These are phyloP conservation scores for Purpureocillium lavendulum DNA, from an alignment of 2,329 filamentous ascomycete genomes.

Conservation along the genomic window DNA sequence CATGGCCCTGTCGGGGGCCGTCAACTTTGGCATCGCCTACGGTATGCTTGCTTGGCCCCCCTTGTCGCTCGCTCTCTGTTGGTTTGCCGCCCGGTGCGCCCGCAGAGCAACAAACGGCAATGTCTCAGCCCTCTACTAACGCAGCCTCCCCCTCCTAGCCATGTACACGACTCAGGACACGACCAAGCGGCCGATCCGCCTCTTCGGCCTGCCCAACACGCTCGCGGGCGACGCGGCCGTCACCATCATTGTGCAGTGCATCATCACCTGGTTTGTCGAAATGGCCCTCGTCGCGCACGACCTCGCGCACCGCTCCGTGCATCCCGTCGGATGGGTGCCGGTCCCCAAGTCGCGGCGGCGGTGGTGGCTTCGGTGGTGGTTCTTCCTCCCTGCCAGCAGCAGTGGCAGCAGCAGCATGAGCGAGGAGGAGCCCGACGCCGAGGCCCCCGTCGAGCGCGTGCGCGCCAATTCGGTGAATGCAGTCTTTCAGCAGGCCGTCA, in stretches of 20 bases:
- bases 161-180: constrained; percentile 36
- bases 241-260: constrained; percentile 41
- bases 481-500: constrained; percentile 19
- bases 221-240: constrained; percentile 39
- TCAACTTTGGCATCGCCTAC: constrained; percentile 45
- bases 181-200: constrained; percentile 28
- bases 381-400: constrained; percentile 22
- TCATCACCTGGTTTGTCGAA: constrained; percentile 44
- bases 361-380: constrained; percentile 31
- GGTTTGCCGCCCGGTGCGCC: too few species aligned
- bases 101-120: too few species aligned
- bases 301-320: constrained; percentile 32
- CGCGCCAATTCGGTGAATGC: too few species aligned
- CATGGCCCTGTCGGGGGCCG: constrained; percentile 36
- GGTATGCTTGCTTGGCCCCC: constrained; percentile 25
- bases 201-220: constrained; percentile 43
- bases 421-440: neutral
- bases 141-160: constrained; percentile 18
- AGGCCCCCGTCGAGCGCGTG: too few species aligned
- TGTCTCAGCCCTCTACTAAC: constrained; percentile 29
- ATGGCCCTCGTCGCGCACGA: constrained; percentile 38
- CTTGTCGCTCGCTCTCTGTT: too few species aligned
- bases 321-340: constrained; percentile 35
- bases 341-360: constrained; percentile 18
- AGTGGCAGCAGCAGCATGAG: neutral